Evolutionary conservation across 345 rosid genomes (phyloP).

Genomic region (Pugionium cornutum): DNA sequence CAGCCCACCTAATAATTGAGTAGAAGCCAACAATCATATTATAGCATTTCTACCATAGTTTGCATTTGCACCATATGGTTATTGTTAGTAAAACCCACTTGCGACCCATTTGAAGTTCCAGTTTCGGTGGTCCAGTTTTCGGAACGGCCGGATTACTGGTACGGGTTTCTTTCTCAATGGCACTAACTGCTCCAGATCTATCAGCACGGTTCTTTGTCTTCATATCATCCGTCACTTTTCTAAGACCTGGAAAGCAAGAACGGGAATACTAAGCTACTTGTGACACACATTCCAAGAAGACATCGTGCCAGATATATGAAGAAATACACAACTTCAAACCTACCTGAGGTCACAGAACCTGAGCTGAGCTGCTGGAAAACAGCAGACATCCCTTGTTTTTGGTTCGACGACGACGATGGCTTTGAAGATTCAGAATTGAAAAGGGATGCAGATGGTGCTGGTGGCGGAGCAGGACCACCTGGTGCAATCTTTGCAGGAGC

Average conservation of each 20-base stretch:
- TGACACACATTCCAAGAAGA: conserved; percentile 8
- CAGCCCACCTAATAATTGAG: conserved; percentile 67
- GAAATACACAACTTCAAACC: conserved; percentile 10
- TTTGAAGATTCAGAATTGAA: conserved; percentile 69
- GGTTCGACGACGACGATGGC: conserved; percentile 77
- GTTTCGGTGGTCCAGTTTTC: conserved; percentile 80
- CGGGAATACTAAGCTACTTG: conserved; percentile 10
- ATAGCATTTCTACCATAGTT: conserved; percentile 19
- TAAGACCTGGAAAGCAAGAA: conserved; percentile 59
- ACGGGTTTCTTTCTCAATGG: conserved; percentile 53
- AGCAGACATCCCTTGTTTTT: conserved; percentile 89
- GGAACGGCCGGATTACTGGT: conserved; percentile 54
- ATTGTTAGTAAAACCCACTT: conserved; percentile 55
- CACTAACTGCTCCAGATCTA: conserved; percentile 72
- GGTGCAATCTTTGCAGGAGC: conserved; percentile 60
- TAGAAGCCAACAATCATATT: conserved; percentile 25
- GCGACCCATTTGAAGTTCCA: conserved; percentile 99
- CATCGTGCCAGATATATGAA: background rate
- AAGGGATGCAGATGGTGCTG: conserved; percentile 77
- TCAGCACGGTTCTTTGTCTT: conserved; percentile 81
- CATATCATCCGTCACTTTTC: conserved; percentile 88
- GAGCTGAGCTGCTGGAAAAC: conserved; percentile 87
- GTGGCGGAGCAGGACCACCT: conserved; percentile 84
- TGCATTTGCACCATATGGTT: conserved; percentile 17
- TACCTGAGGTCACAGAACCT: conserved; percentile 75